A percentile compares a stretch with the other conserved stretches of the same genome.
Evolutionary conservation across 441 rosid species (phyloP).

Genomic region (Erodium trifolium): DNA sequence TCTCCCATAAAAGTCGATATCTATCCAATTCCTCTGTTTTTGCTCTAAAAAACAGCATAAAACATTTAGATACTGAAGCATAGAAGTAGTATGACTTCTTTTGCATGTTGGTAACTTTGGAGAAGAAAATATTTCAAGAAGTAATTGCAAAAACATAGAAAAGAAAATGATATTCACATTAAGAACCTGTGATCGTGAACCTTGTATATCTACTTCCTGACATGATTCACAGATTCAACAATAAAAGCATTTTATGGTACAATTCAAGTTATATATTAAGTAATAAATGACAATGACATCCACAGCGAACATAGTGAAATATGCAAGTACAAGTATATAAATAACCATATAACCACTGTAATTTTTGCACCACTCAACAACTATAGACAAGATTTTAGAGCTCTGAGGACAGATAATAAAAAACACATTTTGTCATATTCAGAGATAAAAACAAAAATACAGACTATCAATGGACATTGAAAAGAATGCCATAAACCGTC

Average conservation of each 20-base stretch:
- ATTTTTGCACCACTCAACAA: neutral
- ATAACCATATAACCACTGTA: neutral
- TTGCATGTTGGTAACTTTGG: too few relatives aligned
- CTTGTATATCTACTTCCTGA: too few relatives aligned
- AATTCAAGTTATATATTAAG: neutral
- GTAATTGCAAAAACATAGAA: conserved; percentile 4
- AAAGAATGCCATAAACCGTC: neutral
- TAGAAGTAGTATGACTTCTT: too few relatives aligned
- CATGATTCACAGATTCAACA: neutral
- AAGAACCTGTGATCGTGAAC: too few relatives aligned
- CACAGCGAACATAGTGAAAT: neutral
- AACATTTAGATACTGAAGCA: too few relatives aligned
- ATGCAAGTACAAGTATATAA: neutral
- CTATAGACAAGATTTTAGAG: neutral
- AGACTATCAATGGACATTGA: neutral
- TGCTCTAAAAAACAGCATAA: too few relatives aligned
- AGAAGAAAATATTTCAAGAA: too few relatives aligned
- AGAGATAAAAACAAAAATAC: neutral
- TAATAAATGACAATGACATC: neutral
- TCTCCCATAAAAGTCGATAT: too few relatives aligned
- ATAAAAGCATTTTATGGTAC: neutral
- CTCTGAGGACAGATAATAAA: neutral
- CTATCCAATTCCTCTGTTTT: too few relatives aligned
- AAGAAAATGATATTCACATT: conserved; percentile 7
- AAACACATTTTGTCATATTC: neutral